These are phyloP conservation scores for Paratrypanosoma confusum DNA, from an alignment of 208 protist genomes.

Conservation along the genomic window DNA sequence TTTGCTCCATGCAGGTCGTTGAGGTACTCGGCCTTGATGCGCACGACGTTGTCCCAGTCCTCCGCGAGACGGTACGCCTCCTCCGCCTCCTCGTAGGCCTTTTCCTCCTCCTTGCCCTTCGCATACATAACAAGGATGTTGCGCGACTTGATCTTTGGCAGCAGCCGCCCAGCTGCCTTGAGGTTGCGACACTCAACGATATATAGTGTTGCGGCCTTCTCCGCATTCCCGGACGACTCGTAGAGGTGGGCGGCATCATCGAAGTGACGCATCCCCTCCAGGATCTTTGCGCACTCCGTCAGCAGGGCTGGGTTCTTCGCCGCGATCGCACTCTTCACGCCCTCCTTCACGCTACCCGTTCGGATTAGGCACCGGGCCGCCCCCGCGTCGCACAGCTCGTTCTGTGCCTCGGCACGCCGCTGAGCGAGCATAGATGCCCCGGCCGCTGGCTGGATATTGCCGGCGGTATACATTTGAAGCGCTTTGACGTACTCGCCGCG, in stretches of 20 bases:
- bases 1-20: slow-evolving; percentile 93
- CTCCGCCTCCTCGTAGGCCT: slow-evolving; percentile 86
- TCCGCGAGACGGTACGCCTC: slow-evolving; percentile 88
- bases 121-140: slow-evolving; percentile 92
- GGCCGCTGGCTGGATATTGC: slow-evolving; percentile 2
- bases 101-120: slow-evolving; percentile 79
- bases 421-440: slow-evolving; percentile 12
- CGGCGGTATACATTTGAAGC: slow-evolving; percentile 80
- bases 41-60: slow-evolving; percentile 93
- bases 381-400: slow-evolving; percentile 73
- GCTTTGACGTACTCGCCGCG: slow-evolving; percentile 88
- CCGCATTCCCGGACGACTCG: slow-evolving; percentile 83
- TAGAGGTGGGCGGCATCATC: slow-evolving; percentile 93
- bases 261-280: slow-evolving; percentile 86
- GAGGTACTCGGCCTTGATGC: slow-evolving; percentile 89
- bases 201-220: slow-evolving; percentile 90
- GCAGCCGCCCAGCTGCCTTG: slow-evolving; percentile 71
- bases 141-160: slow-evolving; percentile 85
- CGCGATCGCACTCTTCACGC: slow-evolving; percentile 72
- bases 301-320: slow-evolving; percentile 54
- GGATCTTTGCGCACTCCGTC: slow-evolving; percentile 88
- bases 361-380: slow-evolving; percentile 83
- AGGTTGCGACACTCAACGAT: slow-evolving; percentile 90
- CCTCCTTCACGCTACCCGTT: slow-evolving; percentile 71
- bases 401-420: slow-evolving; percentile 68